Evolutionary conservation across 345 rosid species (phyloP).

Genomic region (Melaleuca alternifolia): DNA sequence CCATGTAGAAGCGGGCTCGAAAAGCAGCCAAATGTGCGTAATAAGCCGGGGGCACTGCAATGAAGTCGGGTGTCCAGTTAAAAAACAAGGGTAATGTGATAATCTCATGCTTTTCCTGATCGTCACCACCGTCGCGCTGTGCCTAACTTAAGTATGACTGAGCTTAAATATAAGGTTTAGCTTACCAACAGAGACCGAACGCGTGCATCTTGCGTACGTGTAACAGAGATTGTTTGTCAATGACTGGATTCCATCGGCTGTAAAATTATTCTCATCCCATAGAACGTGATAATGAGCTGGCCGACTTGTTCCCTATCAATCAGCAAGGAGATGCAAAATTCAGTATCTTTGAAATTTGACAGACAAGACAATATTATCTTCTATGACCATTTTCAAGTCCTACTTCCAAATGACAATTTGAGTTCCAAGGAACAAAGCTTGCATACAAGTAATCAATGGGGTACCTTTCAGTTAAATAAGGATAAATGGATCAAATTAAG

Average conservation of each 20-base stretch:
- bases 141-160: not conserved
- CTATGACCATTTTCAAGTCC: not conserved
- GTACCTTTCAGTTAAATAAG: not conserved
- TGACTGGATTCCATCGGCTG: constrained; percentile 95
- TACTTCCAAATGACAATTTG: not conserved
- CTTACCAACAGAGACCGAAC: constrained; percentile 90
- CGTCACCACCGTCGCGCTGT: not conserved
- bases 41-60: constrained; percentile 91
- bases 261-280: constrained; percentile 98
- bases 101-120: not conserved
- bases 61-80: not conserved
- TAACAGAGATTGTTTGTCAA: constrained; percentile 93
- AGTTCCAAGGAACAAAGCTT: not conserved
- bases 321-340: not conserved
- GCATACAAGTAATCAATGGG: not conserved
- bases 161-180: not conserved
- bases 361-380: not conserved
- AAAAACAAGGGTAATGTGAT: not conserved
- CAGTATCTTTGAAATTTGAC: not conserved
- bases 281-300: constrained; percentile 99
- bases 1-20: constrained; percentile 94
- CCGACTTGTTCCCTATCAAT: constrained; percentile 81
- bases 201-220: constrained; percentile 94
- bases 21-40: constrained; percentile 98
- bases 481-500: not conserved